Evolutionary conservation across 148 eudicot genomes (phyloP), one percentile per base, ranked within the genome.

Genomic region (Rhododendron griersonianum): DNA sequence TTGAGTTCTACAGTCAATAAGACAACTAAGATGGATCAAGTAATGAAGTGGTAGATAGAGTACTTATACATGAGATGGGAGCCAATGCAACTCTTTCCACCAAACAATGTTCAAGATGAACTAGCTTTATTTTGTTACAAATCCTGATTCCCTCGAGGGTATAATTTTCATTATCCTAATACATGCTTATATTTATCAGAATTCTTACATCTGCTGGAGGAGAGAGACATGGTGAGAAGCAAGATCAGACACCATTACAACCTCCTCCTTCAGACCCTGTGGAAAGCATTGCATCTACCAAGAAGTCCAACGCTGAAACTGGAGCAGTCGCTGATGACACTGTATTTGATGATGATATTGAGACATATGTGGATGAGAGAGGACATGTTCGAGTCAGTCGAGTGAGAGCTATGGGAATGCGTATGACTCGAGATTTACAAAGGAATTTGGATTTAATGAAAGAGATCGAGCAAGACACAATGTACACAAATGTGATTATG

Each of bases 361-460:
- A 93, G 86, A 94, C 96, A 78, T 94, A 90, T 84, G 28, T 91
- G 88, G 98, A 95, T 95, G 98, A 95, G 84, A 91, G 91, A 82
- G 95, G 96, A 19, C 93, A 90, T 81, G 74, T 85, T 89, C 94
- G 95, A 88, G 91, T 94, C 71, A 94, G 94, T 89, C 93, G 93
- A 87, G 88, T 92, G 75, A 97, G 94, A 91, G 99, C 98, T 83
- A 90, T 95, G 94, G 98, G 99, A 75, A 92, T 97, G 71, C 96
- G 93, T 53, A 95, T 97, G 99, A 97, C 99, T 80, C 91, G 98
- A 59, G 99, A 97, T 90, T 81, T 97, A 84, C 96, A 95, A 74
- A 94, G 98, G 88, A 97, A 97, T 87, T 88, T 97, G 80, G 99
- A 97, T 88, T 86, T 97, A 88, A 92, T 95, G 90, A 95, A 93